A percentile compares a stretch with the other conserved stretches of the same genome.
These are phyloP conservation scores for Polysphondylium violaceum DNA, from an alignment of 78 protist species.

Conservation along the genomic window DNA sequence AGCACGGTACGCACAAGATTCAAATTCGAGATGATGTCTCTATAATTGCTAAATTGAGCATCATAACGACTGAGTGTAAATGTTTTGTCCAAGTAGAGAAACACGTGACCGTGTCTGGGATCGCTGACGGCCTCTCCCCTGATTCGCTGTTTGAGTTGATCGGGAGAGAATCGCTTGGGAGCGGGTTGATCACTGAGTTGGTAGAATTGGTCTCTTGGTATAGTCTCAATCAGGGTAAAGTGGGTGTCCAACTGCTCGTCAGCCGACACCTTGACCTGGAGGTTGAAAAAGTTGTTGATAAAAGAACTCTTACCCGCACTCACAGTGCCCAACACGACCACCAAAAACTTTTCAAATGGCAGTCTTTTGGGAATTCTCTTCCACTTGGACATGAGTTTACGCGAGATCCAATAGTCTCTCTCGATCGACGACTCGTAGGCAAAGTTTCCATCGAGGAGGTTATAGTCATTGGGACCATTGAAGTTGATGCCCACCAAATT, in stretches of 20 bases:
- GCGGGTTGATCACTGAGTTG: conserved; percentile 11
- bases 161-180: conserved; percentile 20
- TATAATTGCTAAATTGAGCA: conserved; percentile 59
- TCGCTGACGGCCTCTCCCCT: conserved; percentile 66
- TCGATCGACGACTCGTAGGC: conserved; percentile 33
- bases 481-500: neutral
- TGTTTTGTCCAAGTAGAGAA: conserved; percentile 55
- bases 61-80: conserved; percentile 70
- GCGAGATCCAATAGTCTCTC: conserved; percentile 69
- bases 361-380: conserved; percentile 60
- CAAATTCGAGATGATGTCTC: conserved; percentile 62
- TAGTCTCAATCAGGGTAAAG: conserved; percentile 74
- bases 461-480: neutral
- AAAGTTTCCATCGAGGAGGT: neutral
- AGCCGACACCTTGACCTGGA: conserved; percentile 55
- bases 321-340: conserved; percentile 72
- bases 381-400: conserved; percentile 77
- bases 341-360: conserved; percentile 76
- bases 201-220: conserved; percentile 64
- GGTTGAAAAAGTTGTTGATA: conserved; percentile 71
- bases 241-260: conserved; percentile 77
- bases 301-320: conserved; percentile 75
- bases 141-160: conserved; percentile 30
- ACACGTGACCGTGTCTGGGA: conserved; percentile 79
- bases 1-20: conserved; percentile 56